Evolutionary conservation across 495 filamentous ascomycete species (phyloP), one percentile per base, ranked within the genome.

Genomic region (Peziza echinospora): DNA sequence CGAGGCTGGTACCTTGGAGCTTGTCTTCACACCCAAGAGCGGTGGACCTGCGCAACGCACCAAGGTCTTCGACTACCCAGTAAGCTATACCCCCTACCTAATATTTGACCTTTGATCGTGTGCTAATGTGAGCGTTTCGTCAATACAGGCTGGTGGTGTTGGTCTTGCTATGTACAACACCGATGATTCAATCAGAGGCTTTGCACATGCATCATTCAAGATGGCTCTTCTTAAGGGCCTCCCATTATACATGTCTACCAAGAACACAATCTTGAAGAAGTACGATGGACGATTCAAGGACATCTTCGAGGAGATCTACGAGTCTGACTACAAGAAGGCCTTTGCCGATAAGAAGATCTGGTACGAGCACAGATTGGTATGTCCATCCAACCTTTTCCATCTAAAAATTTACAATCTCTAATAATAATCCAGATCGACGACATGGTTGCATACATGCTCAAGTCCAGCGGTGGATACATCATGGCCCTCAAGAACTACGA

Each of bases 361-460:
- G 89, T 97, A 97, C 62, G 89, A 97, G 77, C 89, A 97, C 67
- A 78, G 89, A 54, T 70, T 97, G 49, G 41, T 24, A 44, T 22
- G 21, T 5, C 5, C 11, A n/a, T 24, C 22, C 21, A 10, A 43
- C 1, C 9, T 42, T 9, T 42, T n/a, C 13, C 40, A n/a, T 17
- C 21, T 42, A 2, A 21, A 1, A n/a, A 9, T n/a, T 17, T 1
- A 1, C 1, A 42, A 11, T 42, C 1, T n/a, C 19, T 42, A 21
- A 43, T 5, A 0, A 4, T 43, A 37, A 37, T 44, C 30, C 37
- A 44, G 26, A 96, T 97, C 59, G 89, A 97, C 67, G 89, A 97
- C 67, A 97, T 97, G 89, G 89, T 97, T 47, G 89, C 89, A 43
- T 87, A 97, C 73, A 97, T 97, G 89, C 82, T 97, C 71, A 97